A percentile compares a stretch with the other conserved stretches of the same genome.
phyloP scores from a whole-genome alignment of 805 yeast genomes.

The Candida qinlingensis region DNA sequence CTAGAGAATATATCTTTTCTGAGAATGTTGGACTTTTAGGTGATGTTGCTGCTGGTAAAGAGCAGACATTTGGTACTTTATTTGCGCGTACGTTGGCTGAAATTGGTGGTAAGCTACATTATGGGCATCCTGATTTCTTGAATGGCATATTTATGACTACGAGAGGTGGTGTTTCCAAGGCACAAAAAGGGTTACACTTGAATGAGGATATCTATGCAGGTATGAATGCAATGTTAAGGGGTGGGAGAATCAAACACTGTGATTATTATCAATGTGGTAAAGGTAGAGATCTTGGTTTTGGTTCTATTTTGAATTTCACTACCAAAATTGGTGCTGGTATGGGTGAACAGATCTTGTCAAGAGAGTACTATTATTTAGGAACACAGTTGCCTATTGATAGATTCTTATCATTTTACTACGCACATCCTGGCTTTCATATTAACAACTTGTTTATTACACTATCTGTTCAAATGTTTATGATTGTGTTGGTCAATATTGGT shows the following conservation, averaged over 20 bases:
- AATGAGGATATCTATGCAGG: conserved; percentile 97
- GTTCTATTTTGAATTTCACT: conserved; percentile 87
- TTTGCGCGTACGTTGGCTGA: conserved; percentile 91
- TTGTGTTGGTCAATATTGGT: conserved; percentile 75
- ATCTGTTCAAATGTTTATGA: conserved; percentile 83
- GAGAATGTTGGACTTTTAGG: conserved; percentile 91
- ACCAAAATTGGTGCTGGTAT: conserved; percentile 97
- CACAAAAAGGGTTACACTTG: conserved; percentile 87
- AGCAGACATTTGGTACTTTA: conserved; percentile 93
- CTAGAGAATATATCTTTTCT: conserved; percentile 90
- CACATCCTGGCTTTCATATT: conserved; percentile 94
- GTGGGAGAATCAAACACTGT: conserved; percentile 92
- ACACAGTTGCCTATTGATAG: conserved; percentile 85
- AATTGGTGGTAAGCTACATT: conserved; percentile 91
- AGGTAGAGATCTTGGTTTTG: conserved; percentile 92
- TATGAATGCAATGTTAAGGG: conserved; percentile 81
- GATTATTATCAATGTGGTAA: conserved; percentile 96
- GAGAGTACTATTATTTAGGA: conserved; percentile 90
- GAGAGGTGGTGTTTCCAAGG: conserved; percentile 92
- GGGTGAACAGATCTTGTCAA: conserved; percentile 92
- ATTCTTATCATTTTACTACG: conserved; percentile 88
- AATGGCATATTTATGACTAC: conserved; percentile 91
- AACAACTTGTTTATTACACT: conserved; percentile 84
- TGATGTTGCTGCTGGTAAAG: conserved; percentile 96
- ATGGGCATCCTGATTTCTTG: conserved; percentile 94